Conservation (phyloP, 768 basidiomycete species). For the Russula ochroleuca region DNA sequence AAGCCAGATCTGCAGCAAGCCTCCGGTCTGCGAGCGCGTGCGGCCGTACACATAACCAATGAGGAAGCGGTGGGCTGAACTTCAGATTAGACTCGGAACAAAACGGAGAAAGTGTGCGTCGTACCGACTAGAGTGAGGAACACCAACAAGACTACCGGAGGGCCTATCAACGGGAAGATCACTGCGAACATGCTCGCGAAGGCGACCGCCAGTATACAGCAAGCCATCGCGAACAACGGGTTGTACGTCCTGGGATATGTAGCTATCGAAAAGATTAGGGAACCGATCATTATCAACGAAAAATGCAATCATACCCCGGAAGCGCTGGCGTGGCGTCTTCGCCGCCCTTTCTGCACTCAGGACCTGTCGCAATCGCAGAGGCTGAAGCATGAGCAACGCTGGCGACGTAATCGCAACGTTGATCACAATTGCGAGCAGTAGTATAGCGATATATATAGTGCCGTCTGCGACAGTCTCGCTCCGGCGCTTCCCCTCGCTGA, state of each 20-base stretch:
- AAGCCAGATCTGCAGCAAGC: slow-evolving; percentile 70
- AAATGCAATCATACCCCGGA: slow-evolving; percentile 52
- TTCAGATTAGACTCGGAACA: background rate
- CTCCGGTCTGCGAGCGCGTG: slow-evolving; percentile 70
- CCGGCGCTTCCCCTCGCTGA: slow-evolving; percentile 40
- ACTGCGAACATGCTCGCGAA: slow-evolving; percentile 71
- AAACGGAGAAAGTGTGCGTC: slow-evolving; percentile 28
- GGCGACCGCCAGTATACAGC: slow-evolving; percentile 62
- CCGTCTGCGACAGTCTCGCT: slow-evolving; percentile 57
- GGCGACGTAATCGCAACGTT: slow-evolving; percentile 67
- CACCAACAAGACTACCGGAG: slow-evolving; percentile 62
- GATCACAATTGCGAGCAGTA: slow-evolving; percentile 55
- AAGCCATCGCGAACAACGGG: slow-evolving; percentile 60
- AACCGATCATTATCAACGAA: background rate
- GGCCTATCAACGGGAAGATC: slow-evolving; percentile 72
- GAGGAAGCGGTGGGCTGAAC: slow-evolving; percentile 71
- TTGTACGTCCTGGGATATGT: slow-evolving; percentile 70
- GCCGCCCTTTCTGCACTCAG: slow-evolving; percentile 53
- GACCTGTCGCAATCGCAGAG: slow-evolving; percentile 55
- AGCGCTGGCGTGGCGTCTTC: slow-evolving; percentile 72
- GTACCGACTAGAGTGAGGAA: slow-evolving; percentile 62
- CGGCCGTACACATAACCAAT: slow-evolving; percentile 74
- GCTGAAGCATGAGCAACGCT: slow-evolving; percentile 69
- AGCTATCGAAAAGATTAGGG: slow-evolving; percentile 39
- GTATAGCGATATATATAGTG: slow-evolving; percentile 62